These are phyloP conservation scores for Graphilbum fragrans DNA, from an alignment of 2,329 filamentous ascomycete genomes.

Conservation along the genomic window DNA sequence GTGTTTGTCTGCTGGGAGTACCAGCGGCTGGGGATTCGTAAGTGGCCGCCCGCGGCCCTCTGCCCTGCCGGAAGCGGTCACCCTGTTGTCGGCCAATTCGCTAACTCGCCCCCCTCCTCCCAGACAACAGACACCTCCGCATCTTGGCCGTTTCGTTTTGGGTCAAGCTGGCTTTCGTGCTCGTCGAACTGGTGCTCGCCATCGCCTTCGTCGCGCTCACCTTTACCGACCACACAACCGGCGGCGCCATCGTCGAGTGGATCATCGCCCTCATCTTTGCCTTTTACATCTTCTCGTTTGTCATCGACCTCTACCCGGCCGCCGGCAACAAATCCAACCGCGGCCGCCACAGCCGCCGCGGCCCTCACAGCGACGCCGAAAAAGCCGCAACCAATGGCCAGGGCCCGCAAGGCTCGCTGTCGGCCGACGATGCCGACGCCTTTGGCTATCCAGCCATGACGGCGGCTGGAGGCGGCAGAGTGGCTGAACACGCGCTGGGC, in stretches of 20 bases:
- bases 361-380: neutral
- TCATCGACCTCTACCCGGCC: slow-evolving; percentile 76
- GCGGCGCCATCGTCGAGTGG: slow-evolving; percentile 70
- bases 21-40: slow-evolving; percentile 66
- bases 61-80: neutral
- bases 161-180: slow-evolving; percentile 75
- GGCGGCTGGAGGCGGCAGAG: too few species aligned
- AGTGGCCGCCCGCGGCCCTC: slow-evolving; percentile 12
- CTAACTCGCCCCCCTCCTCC: neutral
- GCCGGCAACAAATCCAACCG: slow-evolving; percentile 18
- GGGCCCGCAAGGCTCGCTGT: neutral
- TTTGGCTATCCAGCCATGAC: neutral
- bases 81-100: neutral
- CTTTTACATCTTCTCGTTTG: slow-evolving; percentile 78
- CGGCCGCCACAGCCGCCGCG: slow-evolving; percentile 33
- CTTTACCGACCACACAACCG: slow-evolving; percentile 39
- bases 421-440: neutral
- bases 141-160: slow-evolving; percentile 71
- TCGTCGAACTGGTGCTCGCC: slow-evolving; percentile 63
- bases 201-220: slow-evolving; percentile 57
- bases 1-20: slow-evolving; percentile 88
- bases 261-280: slow-evolving; percentile 73
- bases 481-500: too few species aligned
- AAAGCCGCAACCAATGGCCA: neutral
- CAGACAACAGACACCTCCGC: slow-evolving; percentile 60